Base-by-base conservation (phyloP, 352 stramenopile species). In the Globisporangium carolinianum region DNA sequence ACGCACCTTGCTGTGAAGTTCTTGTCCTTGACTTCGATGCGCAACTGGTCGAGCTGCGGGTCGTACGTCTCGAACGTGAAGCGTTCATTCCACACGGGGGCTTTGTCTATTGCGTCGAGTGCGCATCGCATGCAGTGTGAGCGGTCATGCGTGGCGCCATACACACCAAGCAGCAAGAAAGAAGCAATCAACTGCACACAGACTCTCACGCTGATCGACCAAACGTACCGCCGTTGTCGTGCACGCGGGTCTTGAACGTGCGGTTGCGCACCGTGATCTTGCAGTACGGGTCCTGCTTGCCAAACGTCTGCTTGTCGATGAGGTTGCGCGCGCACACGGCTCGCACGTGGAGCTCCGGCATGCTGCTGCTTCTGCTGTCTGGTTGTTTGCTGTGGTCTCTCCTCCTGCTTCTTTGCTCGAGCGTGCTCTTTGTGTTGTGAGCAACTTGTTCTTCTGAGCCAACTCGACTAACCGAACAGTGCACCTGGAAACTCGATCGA, bases 261-360 rank as follows among this genome's bases (percentile, higher is more conserved):
- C 77, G 76, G 58, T 69, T 62, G 46, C 84, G 70, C 18, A 94
- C 62, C 6, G 65, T 65, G 49, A 94, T 63, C 55, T 88, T 90
- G 62, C 83, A 94, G 69, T 76, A 94, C 12, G 81, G 83, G 56
- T 94, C 83, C 56, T 94, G 83, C 55, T 87, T 89, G 59, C 83
- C 83, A 55, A 94, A 91, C 3, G 79, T 91, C 67, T 94, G 84
- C 62, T 89, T 89, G 69, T 91, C 80, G 18, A 89, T 58, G 41
- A 94, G 68, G 66, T 94, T 91, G 36, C 82, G 81, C 52, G 77
- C 84, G 48, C 76, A 87, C 60, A 89, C 86, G 55, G 75, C 76
- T 60, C 84, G 81, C 15, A 94, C 73, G 58, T 94, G 81, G 1
- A 94, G 77, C 56, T 94, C 82, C 73, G 88, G 86, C 55, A 51